Base-by-base conservation (phyloP, 768 basidiomycete genomes). In the Auriscalpium microsporum region DNA sequence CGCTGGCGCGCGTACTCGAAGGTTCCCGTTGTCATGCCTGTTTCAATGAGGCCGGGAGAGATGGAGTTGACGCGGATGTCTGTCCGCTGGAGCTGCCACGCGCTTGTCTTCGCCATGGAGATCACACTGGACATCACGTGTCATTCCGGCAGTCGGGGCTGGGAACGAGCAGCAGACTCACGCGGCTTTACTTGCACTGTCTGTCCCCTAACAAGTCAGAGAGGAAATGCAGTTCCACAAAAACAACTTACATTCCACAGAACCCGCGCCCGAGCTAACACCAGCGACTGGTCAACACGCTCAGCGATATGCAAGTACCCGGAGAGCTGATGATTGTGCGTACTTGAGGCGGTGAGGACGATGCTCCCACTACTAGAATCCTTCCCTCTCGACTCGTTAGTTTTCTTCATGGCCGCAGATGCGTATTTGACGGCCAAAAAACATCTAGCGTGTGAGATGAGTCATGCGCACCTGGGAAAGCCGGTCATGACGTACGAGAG, bases 101-200 rank as follows among this genome's bases (percentile, higher is more conserved):
- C 81, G 10, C 83, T 75, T 4, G 88, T 94, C 65, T 90, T 81
- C 8, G 91, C 94, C 62, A 95, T 83, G 46, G 84, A 90, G 67
- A 91, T 92, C 21, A 96, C 93, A 10, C 89, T 93, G 58, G 16
- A 45, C n/a, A n/a, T 37, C 17, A 9, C 53, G 37, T 45, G 42
- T 57, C 16, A 56, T n/a, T 65, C 38, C 55, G 55, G 51, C 52
- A 48, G 37, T 48, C 35, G 21, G 14, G 2, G 4, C 17, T 52
- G 8, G 21, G 42, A 13, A 40, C 46, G 7, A 52, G 48, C 42
- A 50, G 55, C 16, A 11, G 8, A 73, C 85, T 71, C 65, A 93
- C 91, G 91, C 91, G 35, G 93, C 89, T 75, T 96, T 96, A 62
- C 88, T 90, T 51, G 92, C 92, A 62, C 90, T 93, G 63, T 95